These are phyloP conservation scores for Cercospora zeae-maydis DNA, from an alignment of 2,329 filamentous ascomycete genomes.

Conservation along the genomic window DNA sequence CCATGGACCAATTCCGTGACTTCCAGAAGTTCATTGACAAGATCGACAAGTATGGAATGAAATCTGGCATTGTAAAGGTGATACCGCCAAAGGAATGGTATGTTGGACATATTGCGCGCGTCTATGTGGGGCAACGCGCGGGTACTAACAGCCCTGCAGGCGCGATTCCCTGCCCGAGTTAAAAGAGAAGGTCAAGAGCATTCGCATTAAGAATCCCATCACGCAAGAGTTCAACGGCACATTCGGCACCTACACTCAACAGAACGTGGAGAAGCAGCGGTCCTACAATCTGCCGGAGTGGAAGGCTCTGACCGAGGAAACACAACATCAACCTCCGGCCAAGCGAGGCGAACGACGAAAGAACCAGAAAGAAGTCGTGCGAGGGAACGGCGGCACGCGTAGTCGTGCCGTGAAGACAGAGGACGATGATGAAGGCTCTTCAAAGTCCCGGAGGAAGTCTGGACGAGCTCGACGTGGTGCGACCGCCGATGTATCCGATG, in stretches of 20 bases:
- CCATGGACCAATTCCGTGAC: constrained; percentile 89
- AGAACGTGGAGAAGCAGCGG: constrained; percentile 92
- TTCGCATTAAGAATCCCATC: constrained; percentile 93
- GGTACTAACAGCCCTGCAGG: constrained; percentile 42
- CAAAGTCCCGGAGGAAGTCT: constrained; percentile 47
- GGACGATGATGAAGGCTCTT: constrained; percentile 27
- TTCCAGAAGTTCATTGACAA: constrained; percentile 90
- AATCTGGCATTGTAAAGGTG: constrained; percentile 93
- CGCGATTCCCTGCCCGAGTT: constrained; percentile 69
- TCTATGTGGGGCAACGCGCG: constrained; percentile 12
- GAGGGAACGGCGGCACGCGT: constrained; percentile 35
- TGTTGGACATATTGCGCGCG: constrained; percentile 33
- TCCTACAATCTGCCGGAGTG: constrained; percentile 97
- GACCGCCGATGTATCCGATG: constrained; percentile 33
- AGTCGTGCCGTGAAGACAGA: constrained; percentile 29
- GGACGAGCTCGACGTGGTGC: constrained; percentile 46
- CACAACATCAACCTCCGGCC: constrained; percentile 91
- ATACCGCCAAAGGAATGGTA: constrained; percentile 93
- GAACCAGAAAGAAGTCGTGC: constrained; percentile 48
- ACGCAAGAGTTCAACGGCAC: constrained; percentile 97
- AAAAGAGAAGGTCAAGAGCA: constrained; percentile 81
- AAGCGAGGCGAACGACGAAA: constrained; percentile 76
- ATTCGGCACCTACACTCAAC: constrained; percentile 91
- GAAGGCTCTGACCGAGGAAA: constrained; percentile 88
- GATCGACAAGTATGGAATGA: constrained; percentile 93